Evolutionary conservation across 306 rosid genomes (phyloP).

Genomic region (Acacia melanoxylon): DNA sequence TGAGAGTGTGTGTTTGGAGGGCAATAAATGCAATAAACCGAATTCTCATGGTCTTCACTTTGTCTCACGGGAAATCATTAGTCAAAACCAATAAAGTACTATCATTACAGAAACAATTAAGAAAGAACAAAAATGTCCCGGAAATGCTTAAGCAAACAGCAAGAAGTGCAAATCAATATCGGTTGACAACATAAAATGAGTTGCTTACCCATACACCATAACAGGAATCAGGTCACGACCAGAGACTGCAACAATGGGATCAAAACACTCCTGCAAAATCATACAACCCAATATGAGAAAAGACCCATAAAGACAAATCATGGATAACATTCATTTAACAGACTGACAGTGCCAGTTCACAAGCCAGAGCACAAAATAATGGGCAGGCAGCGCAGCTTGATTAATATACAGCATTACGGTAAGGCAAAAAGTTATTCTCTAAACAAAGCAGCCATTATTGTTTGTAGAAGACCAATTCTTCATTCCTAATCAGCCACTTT

Average conservation of each 20-base stretch:
- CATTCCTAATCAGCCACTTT: background rate
- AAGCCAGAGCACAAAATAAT: background rate
- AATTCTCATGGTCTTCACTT: slow-evolving; percentile 18
- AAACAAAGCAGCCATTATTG: background rate
- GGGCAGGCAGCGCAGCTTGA: background rate
- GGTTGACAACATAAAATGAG: slow-evolving; percentile 7
- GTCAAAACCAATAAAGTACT: slow-evolving; percentile 1
- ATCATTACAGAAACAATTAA: background rate
- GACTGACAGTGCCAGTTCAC: background rate
- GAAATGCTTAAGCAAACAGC: slow-evolving; percentile 6
- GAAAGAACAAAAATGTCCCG: background rate
- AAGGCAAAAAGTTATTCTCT: background rate
- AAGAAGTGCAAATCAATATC: background rate
- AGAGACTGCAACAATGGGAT: slow-evolving; percentile 92
- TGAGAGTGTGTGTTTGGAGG: background rate
- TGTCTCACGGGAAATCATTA: background rate
- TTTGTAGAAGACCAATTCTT: background rate
- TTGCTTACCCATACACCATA: slow-evolving; percentile 94
- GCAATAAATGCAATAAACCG: background rate
- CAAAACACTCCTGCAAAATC: slow-evolving; percentile 92
- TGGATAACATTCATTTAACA: background rate
- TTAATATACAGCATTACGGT: too few species aligned
- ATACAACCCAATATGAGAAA: slow-evolving; percentile 18
- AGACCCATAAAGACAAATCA: slow-evolving; percentile 19
- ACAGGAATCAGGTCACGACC: slow-evolving; percentile 99